Evolutionary conservation across 2,329 filamentous ascomycete genomes (phyloP).

Genomic region (Teratosphaeria zuluensis): DNA sequence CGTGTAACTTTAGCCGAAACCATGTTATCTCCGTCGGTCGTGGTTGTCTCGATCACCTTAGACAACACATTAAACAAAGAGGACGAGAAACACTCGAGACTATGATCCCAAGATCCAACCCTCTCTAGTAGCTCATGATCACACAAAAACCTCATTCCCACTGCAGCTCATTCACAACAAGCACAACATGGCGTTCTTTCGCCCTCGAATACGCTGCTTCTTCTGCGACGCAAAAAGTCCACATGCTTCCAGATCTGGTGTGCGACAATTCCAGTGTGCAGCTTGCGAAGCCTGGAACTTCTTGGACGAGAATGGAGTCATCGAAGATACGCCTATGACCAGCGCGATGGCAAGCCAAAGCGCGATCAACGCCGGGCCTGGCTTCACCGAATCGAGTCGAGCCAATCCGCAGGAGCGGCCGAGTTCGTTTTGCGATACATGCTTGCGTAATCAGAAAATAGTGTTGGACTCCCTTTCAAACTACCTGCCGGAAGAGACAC

Average conservation of each 20-base stretch:
- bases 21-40: neutral
- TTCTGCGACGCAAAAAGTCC: constrained; percentile 67
- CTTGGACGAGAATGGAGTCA: constrained; percentile 82
- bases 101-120: neutral
- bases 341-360: constrained; percentile 22
- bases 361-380: constrained; percentile 16
- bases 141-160: neutral
- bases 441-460: constrained; percentile 80
- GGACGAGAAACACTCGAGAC: neutral
- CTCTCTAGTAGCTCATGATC: neutral
- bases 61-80: neutral
- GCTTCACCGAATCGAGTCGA: constrained; percentile 24
- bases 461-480: constrained; percentile 67
- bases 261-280: constrained; percentile 61
- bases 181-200: constrained; percentile 4
- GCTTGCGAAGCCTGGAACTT: constrained; percentile 82
- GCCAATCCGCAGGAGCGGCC: constrained; percentile 15
- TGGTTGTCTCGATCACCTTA: neutral
- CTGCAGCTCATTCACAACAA: neutral
- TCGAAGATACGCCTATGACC: constrained; percentile 70
- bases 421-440: constrained; percentile 60
- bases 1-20: neutral
- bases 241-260: constrained; percentile 46
- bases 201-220: constrained; percentile 51
- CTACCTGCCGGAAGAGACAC: constrained; percentile 58